phyloP scores from a whole-genome alignment of 768 basidiomycete genomes.

The Leccinum arenicola region DNA sequence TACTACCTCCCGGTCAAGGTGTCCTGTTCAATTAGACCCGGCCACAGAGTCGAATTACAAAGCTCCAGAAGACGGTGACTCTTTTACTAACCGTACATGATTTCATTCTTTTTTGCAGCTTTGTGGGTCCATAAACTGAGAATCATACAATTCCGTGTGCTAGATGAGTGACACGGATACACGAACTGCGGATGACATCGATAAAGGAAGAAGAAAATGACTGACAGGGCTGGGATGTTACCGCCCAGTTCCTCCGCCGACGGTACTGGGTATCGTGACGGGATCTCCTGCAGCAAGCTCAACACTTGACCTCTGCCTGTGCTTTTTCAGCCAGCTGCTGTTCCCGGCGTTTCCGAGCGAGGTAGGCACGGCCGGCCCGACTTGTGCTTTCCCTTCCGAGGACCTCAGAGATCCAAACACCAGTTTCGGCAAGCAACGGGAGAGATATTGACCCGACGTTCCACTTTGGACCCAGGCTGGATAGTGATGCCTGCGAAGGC shows the following conservation, averaged over 20 bases:
- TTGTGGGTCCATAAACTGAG: not conserved
- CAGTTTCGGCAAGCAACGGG: conserved; percentile 68
- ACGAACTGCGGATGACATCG: not conserved
- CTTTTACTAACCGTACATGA: not conserved
- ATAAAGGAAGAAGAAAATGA: not conserved
- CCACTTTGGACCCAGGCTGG: conserved; percentile 17
- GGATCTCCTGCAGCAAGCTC: not conserved
- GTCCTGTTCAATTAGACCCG: not conserved
- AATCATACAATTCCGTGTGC: not conserved
- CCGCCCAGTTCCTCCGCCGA: too few species aligned
- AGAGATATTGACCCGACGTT: conserved; percentile 50
- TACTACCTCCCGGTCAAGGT: not conserved
- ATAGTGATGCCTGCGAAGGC: not conserved
- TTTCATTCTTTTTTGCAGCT: not conserved
- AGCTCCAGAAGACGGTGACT: not conserved
- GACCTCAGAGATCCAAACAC: conserved; percentile 75
- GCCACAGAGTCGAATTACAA: not conserved
- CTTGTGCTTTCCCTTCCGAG: conserved; percentile 71
- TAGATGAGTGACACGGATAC: not conserved
- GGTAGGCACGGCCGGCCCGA: conserved; percentile 70
- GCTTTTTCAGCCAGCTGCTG: conserved; percentile 18
- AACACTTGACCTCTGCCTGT: conserved; percentile 7
- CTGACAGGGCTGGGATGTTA: not conserved
- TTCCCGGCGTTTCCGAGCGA: conserved; percentile 47
- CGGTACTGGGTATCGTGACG: too few species aligned